Evolutionary conservation across 805 yeast species (phyloP).

Genomic region (Isabelozyma heimii): DNA sequence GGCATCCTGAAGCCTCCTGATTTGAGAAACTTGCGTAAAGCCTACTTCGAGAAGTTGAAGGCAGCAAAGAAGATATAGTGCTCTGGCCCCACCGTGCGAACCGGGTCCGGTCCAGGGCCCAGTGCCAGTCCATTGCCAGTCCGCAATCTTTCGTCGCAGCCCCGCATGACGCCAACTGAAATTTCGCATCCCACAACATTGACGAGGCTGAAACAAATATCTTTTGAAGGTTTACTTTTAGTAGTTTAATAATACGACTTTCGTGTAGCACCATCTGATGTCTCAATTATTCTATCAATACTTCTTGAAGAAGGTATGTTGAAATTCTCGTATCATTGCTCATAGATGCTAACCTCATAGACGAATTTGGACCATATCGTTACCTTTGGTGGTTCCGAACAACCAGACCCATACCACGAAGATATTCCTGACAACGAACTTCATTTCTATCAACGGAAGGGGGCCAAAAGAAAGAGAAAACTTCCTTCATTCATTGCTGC

Average conservation of each 20-base stretch:
- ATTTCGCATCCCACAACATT: no score
- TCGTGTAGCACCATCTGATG: conserved; percentile 13
- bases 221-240: no score
- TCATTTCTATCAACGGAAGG: conserved; percentile 40
- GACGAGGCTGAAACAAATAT: no score
- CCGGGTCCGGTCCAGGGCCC: neutral
- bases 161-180: neutral
- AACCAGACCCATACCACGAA: conserved; percentile 38
- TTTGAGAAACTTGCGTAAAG: conserved; percentile 60
- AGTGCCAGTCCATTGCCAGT: no score
- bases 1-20: conserved; percentile 76
- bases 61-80: conserved; percentile 13
- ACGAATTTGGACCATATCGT: conserved; percentile 25
- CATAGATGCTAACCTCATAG: conserved; percentile 9
- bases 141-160: no score
- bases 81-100: no score
- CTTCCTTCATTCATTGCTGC: conserved; percentile 34
- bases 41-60: conserved; percentile 30
- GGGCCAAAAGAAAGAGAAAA: conserved; percentile 37
- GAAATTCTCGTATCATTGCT: no score
- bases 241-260: neutral
- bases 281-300: conserved; percentile 29
- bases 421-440: conserved; percentile 38
- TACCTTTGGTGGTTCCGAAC: conserved; percentile 22
- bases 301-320: conserved; percentile 39